Conservation (phyloP, 495 filamentous ascomycete genomes). For the Podospora didyma region DNA sequence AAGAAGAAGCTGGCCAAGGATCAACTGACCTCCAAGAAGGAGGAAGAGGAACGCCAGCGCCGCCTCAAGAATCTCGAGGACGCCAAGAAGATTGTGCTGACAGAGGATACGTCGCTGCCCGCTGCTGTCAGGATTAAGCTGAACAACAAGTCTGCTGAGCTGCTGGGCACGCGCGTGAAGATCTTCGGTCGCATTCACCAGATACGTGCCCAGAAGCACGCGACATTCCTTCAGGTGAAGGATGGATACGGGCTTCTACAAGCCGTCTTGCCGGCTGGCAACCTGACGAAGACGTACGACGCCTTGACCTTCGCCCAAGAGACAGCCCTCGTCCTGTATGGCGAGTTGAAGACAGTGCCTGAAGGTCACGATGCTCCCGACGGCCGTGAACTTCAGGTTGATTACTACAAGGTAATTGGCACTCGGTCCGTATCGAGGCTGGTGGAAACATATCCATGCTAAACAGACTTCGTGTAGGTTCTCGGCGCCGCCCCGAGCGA, state of each 20-base stretch:
- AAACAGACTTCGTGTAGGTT: no score
- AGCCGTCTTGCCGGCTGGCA: slow-evolving; percentile 72
- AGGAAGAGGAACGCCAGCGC: slow-evolving; percentile 70
- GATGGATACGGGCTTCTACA: slow-evolving; percentile 91
- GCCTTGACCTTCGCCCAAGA: slow-evolving; percentile 83
- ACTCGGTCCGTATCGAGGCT: slow-evolving; percentile 77
- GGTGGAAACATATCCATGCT: no score
- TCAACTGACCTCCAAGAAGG: slow-evolving; percentile 60
- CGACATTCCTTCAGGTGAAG: slow-evolving; percentile 79
- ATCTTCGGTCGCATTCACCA: slow-evolving; percentile 86
- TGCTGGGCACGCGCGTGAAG: slow-evolving; percentile 69
- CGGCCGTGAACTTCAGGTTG: slow-evolving; percentile 87
- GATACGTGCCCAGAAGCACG: slow-evolving; percentile 77
- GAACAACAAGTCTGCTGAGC: slow-evolving; percentile 62
- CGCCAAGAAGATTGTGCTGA: slow-evolving; percentile 82
- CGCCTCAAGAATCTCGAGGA: slow-evolving; percentile 64
- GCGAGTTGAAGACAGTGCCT: slow-evolving; percentile 84
- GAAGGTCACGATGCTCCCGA: slow-evolving; percentile 75
- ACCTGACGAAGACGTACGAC: slow-evolving; percentile 88
- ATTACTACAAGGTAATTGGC: slow-evolving; percentile 73
- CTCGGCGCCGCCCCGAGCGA: slow-evolving; percentile 73
- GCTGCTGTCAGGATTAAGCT: slow-evolving; percentile 72
- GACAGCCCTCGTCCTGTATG: slow-evolving; percentile 81
- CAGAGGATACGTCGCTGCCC: slow-evolving; percentile 76
- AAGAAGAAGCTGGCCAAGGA: slow-evolving; percentile 76